Base-by-base conservation (phyloP, 1,139 yeast genomes). In the Lodderomyces metapsilosis region DNA sequence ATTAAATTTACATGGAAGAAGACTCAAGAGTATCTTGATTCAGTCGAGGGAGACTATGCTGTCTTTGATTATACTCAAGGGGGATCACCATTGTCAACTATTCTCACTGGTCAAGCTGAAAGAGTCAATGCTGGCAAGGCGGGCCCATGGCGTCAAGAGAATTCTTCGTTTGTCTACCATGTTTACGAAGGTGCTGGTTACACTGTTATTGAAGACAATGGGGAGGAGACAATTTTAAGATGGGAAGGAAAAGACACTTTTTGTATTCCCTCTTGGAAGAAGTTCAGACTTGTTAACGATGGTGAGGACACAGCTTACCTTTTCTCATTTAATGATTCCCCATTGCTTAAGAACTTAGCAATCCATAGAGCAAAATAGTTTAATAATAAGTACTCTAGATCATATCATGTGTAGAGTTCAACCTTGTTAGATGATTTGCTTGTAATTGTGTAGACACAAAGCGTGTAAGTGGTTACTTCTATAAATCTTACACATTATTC, bases 61-160 rank as follows among this genome's bases (percentile, higher is more conserved):
- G 31, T 27, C 9, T 27, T 27, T 13, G 9, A 27, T 13, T 27
- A 27, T 9, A 27, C 31, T 13, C 17, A 16, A 4, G 12, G 12
- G 12, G n/a, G n/a, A 13, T 15, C 31, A 4, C 31, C 31, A 13
- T 27, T 27, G 31, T 27, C 31, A 27, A 27, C 17, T n/a, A 27
- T 27, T 27, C 31, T 27, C n/a, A 27, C 31, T 13, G 31, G 16
- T 27, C 31, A 27, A 27, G 31, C 31, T 27, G 31, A 27, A 27
- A 27, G 31, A 13, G 31, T 27, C 31, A 27, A 27, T 13, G 31
- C 16, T 27, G 31, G 31, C 9, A 27, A 6, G 15, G 9, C 31
- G 12, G 12, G 31, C n/a, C 16, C 9, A 27, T 27, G 31, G 31
- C 31, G 31, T 13, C 31, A 27, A 13, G 31, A 27, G n/a, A 27